A percentile compares a stretch with the other conserved stretches of the same genome.
Evolutionary conservation across 306 rosid genomes (phyloP).

Genomic region (Malus orientalis): DNA sequence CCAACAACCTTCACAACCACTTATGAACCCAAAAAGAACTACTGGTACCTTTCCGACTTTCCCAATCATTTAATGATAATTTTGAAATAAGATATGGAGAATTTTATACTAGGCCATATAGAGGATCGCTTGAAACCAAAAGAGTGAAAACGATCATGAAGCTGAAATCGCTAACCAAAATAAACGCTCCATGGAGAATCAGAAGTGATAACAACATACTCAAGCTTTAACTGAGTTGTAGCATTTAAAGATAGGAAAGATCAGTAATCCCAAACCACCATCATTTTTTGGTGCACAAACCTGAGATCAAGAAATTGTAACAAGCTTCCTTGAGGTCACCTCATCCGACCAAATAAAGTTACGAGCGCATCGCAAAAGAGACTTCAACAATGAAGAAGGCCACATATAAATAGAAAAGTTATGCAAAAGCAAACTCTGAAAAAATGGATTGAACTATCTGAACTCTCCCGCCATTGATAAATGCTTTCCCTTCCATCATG

Average conservation of each 20-base stretch:
- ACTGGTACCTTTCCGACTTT: too few relatives aligned
- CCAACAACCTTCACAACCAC: too few relatives aligned
- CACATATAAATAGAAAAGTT: not conserved
- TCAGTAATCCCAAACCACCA: not conserved
- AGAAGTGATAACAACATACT: not conserved
- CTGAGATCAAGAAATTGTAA: not conserved
- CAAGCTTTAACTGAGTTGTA: not conserved
- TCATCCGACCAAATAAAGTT: not conserved
- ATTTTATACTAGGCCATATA: too few relatives aligned
- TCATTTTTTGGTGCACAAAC: not conserved
- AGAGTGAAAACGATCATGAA: too few relatives aligned
- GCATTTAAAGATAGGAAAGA: not conserved
- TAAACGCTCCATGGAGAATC: not conserved
- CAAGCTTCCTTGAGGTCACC: too few relatives aligned
- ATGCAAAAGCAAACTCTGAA: not conserved
- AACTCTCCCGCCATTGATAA: not conserved
- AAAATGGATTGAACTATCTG: not conserved
- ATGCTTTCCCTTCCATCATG: not conserved
- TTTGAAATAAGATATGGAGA: too few relatives aligned
- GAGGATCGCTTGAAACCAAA: too few relatives aligned
- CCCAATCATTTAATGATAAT: too few relatives aligned
- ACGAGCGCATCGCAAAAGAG: not conserved
- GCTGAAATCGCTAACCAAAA: not conserved
- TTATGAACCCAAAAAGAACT: too few relatives aligned
- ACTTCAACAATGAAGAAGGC: not conserved